A percentile compares a stretch with the other conserved stretches of the same genome.
These are phyloP conservation scores for Camelina hispida DNA, from an alignment of 345 rosid species.

Conservation along the genomic window DNA sequence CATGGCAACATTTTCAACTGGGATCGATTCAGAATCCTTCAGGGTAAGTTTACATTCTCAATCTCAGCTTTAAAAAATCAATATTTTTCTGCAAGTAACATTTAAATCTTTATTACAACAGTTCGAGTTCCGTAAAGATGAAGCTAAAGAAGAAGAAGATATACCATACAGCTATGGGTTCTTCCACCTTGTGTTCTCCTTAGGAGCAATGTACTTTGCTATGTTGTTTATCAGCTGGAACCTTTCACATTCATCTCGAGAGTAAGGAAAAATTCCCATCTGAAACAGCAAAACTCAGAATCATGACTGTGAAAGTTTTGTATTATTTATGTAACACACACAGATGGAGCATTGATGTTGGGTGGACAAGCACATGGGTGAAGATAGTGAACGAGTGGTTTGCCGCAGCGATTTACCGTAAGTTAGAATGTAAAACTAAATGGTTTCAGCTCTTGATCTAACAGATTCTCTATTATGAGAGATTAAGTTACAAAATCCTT, in stretches of 20 bases:
- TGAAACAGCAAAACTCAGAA: conserved; percentile 4
- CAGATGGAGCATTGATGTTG: conserved; percentile 94
- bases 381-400: conserved; percentile 91
- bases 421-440: conserved; percentile 35
- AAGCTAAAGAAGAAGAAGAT: conserved; percentile 61
- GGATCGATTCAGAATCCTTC: conserved; percentile 86
- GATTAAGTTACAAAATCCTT: background rate
- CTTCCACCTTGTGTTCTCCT: conserved; percentile 81
- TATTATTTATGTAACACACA: background rate
- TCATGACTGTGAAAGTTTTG: conserved; percentile 7
- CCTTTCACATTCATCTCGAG: conserved; percentile 59
- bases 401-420: conserved; percentile 79
- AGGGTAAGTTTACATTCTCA: conserved; percentile 50
- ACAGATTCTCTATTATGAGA: background rate
- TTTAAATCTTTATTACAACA: conserved; percentile 1
- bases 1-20: conserved; percentile 91
- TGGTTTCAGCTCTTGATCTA: conserved; percentile 13
- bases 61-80: background rate
- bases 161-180: conserved; percentile 78
- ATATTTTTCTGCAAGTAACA: background rate
- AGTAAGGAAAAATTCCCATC: conserved; percentile 46
- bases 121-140: conserved; percentile 67
- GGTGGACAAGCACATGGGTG: conserved; percentile 96
- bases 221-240: conserved; percentile 95
- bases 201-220: conserved; percentile 93